These are phyloP conservation scores for Silybum marianum DNA, from an alignment of 129 eudicot species.

Conservation along the genomic window DNA sequence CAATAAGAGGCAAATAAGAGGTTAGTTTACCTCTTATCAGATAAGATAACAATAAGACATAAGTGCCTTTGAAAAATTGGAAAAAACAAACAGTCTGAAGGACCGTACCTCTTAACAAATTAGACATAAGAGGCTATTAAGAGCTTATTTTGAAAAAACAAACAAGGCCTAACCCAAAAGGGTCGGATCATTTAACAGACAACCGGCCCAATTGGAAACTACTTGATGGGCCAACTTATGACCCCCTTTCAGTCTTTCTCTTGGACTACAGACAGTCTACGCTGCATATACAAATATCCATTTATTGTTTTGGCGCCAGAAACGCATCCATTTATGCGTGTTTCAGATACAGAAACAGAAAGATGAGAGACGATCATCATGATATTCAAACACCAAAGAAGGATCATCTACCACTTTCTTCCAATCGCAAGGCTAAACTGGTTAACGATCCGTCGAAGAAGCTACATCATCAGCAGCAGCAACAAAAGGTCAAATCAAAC, in stretches of 20 bases:
- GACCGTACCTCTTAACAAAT: too few species aligned
- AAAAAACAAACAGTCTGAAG: too few species aligned
- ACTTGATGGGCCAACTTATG: too few species aligned
- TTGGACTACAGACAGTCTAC: neutral
- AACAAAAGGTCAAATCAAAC: constrained; percentile 31
- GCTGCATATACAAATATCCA: too few species aligned
- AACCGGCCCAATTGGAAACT: neutral
- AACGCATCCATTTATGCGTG: constrained; percentile 17
- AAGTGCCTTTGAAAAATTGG: too few species aligned
- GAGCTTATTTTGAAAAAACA: too few species aligned
- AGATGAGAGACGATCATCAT: constrained; percentile 31
- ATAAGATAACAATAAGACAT: too few species aligned
- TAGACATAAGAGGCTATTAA: too few species aligned
- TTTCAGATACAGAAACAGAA: neutral
- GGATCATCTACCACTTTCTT: constrained; percentile 16
- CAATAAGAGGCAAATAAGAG: too few species aligned
- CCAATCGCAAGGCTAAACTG: constrained; percentile 32
- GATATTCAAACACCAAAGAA: constrained; percentile 38
- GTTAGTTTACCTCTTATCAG: too few species aligned
- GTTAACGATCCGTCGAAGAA: constrained; percentile 15
- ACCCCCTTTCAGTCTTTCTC: neutral
- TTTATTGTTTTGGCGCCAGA: constrained; percentile 33
- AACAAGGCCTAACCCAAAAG: too few species aligned
- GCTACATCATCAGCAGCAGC: constrained; percentile 18
- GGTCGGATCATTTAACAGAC: too few species aligned